Conservation (phyloP, 306 rosid species). For the Prosopis cineraria region DNA sequence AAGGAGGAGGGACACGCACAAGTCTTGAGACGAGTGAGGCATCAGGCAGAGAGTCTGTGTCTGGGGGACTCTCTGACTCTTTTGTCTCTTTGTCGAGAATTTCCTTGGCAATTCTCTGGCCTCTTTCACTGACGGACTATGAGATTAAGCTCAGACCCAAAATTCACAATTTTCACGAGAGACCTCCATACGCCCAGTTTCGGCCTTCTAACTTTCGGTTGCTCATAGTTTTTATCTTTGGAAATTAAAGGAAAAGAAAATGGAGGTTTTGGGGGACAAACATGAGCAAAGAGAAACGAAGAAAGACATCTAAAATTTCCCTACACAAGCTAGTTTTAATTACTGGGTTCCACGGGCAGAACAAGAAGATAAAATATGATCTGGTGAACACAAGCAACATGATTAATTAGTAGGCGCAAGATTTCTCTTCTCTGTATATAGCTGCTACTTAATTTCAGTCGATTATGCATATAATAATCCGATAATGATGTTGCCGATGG, state of each 20-base stretch:
- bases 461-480: not conserved
- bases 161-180: not conserved
- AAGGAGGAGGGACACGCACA: slow-evolving; percentile 5
- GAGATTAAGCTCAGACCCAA: slow-evolving; percentile 31
- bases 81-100: slow-evolving; percentile 71
- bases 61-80: slow-evolving; percentile 47
- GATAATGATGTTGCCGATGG: not conserved
- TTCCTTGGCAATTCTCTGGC: slow-evolving; percentile 50
- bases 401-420: not conserved
- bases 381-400: not conserved
- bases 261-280: not conserved
- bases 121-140: slow-evolving; percentile 19
- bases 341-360: not conserved
- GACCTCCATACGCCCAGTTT: not conserved
- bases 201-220: too few relatives aligned
- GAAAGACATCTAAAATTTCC: not conserved
- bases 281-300: not conserved
- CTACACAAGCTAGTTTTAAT: not conserved
- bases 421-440: not conserved
- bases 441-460: not conserved
- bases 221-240: slow-evolving; percentile 2
- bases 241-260: not conserved
- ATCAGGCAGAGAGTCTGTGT: slow-evolving; percentile 37
- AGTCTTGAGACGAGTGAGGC: not conserved
- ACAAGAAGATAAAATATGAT: not conserved